Conservation (phyloP, 371 early-diverging fungal species). For the Batrachochytrium dendrobatidis region DNA sequence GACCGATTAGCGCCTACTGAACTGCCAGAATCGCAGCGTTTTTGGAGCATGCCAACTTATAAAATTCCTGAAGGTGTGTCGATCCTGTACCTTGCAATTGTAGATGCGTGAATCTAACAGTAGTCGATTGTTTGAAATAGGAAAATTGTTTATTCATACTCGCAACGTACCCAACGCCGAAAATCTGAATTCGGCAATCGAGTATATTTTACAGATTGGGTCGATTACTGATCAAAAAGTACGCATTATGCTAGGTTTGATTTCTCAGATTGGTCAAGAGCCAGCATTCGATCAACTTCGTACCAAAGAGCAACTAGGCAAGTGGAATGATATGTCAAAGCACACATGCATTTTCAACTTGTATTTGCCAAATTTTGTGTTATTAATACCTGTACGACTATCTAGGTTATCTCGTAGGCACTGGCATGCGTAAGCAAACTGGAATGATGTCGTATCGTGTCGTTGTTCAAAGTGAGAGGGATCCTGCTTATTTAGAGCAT, state of each 20-base stretch:
- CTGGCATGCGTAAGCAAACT: slow-evolving; percentile 57
- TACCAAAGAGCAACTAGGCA: slow-evolving; percentile 62
- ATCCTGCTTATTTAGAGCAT: slow-evolving; percentile 72
- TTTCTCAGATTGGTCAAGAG: slow-evolving; percentile 73
- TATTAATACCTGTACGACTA: background rate
- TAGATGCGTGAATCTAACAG: no score
- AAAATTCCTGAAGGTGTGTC: slow-evolving; percentile 45
- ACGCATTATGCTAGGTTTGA: slow-evolving; percentile 53
- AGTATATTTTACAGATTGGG: slow-evolving; percentile 62
- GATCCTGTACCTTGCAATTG: no score
- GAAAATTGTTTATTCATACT: slow-evolving; percentile 46
- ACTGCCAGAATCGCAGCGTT: slow-evolving; percentile 54
- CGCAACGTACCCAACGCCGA: slow-evolving; percentile 63
- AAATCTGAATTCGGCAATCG: slow-evolving; percentile 81
- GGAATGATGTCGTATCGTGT: slow-evolving; percentile 63
- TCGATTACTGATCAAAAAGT: slow-evolving; percentile 18
- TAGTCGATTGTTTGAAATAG: background rate
- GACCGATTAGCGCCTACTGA: slow-evolving; percentile 50
- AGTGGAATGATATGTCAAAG: background rate
- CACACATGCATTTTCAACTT: background rate
- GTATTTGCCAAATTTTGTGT: background rate
- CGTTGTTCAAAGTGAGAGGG: slow-evolving; percentile 80
- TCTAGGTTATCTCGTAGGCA: slow-evolving; percentile 65
- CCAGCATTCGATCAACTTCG: slow-evolving; percentile 88
- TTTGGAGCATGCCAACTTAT: slow-evolving; percentile 53